Base-by-base conservation (phyloP, 1,284 basidiomycete species). In the Dichomitus squalens region DNA sequence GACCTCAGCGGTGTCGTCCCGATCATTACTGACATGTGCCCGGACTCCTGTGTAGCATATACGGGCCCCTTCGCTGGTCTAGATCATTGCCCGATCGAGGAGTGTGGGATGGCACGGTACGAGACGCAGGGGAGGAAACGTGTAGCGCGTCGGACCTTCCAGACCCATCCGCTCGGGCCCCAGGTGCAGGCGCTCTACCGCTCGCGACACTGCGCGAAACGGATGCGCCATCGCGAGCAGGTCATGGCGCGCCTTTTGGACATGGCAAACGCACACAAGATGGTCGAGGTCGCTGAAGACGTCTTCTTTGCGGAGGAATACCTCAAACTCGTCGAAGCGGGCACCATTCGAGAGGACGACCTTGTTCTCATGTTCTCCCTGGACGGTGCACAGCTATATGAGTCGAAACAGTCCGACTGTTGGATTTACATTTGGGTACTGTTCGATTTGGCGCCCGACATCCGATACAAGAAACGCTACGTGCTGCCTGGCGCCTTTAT, bases 401-500 rank as follows among this genome's bases (percentile, higher is more conserved):
- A 25, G 0, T 53, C 46, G 35, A 71, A 70, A 50, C 23, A 34
- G 2, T 68, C 67, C 0, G 65, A 70, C 46, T 68, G 66, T 50
- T 71, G 69, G 70, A 64, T 71, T 5, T 67, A 64, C n/a, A 69
- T 70, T 14, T 71, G 68, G 68, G 51, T 71, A 11, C 14, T 71
- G 1, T 21, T 68, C 7, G 54, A 70, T 31, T 36, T 58, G 7
- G 1, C 57, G 1, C 67, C 67, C 2, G 58, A 55, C 20, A 3
- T 20, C 5, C 63, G 64, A 0, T 72, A 70, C 55, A 69, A 68
- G 52, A 68, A 70, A 54, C 20, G 33, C 27, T 50, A 62, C 25
- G 57, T 70, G 12, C 47, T 72, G 4, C 61, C 60, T 9, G 64
- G 68, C 12, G 65, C 48, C 0, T 23, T 72, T 25, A 66, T 72